Evolutionary conservation across 2,329 filamentous ascomycete species (phyloP), one percentile per base, ranked within the genome.

Genomic region (Diaporthe eres): DNA sequence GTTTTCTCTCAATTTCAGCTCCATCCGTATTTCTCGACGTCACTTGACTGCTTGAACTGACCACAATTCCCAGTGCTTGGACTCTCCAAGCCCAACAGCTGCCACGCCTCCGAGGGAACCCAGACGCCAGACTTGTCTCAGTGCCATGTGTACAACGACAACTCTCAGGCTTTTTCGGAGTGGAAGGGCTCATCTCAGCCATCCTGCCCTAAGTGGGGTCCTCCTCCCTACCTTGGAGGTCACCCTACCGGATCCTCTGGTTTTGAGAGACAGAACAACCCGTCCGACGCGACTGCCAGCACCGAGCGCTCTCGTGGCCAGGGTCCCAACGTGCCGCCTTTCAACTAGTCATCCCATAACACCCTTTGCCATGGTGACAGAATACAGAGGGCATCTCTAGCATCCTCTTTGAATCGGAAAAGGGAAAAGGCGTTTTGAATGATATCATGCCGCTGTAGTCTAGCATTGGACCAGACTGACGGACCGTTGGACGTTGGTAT

Each of bases 131-230:
- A 25, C 7, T 9, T 49, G 13, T n/a, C 44, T 44, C 68, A 71
- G 7, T 49, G 39, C 5, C 39, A 60, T 31, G 19, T 25, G 39
- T 37, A 60, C 39, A 49, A 51, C 28, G 53, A 72, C 42, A 37
- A 72, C 15, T 28, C 55, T 9, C 37, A 49, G 17, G 55, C 55
- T 5, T 72, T 72, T 31, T n/a, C 42, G 22, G 71, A 28, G 31
- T 53, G 71, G 71, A 63, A 63, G 44, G 71, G 71, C 57, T 53
- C 57, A 3, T 53, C 57, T 25, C 58, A 63, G 47, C 44, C 71
- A 6, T 15, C 31, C 71, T 44, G 44, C 34, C 44, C 42, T 19
- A 63, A 72, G 13, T 53, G 71, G 53, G 71, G 19, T 39, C 31
- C 55, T 34, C 55, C 57, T 53, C 57, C 71, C 4, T 53, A 44